A percentile compares a stretch with the other conserved stretches of the same genome.
Evolutionary conservation across 148 eudicot species (phyloP).

Genomic region (Rhododendron griersonianum): DNA sequence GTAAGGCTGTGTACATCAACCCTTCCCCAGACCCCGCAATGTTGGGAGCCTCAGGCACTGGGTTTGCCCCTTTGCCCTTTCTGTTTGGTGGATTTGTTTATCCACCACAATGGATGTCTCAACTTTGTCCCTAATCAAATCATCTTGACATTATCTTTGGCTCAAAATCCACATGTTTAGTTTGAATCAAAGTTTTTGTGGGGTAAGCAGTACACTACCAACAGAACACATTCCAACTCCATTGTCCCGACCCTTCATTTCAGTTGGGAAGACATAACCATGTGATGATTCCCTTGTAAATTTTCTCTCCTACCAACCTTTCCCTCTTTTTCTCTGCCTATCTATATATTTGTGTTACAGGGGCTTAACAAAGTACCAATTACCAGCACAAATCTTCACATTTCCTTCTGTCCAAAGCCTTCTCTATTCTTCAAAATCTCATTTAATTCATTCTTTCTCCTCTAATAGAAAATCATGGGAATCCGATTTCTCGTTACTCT

Average conservation of each 20-base stretch:
- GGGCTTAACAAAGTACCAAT: neutral
- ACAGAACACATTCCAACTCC: neutral
- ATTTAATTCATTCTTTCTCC: neutral
- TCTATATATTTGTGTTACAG: neutral
- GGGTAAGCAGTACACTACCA: neutral
- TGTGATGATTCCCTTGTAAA: too few relatives aligned
- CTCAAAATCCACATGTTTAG: neutral
- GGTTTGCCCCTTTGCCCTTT: neutral
- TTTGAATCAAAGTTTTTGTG: neutral
- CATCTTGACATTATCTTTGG: neutral
- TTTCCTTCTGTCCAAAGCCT: neutral
- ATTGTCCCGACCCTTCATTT: neutral
- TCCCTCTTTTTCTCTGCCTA: neutral
- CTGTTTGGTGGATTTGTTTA: neutral
- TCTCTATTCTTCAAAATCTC: neutral
- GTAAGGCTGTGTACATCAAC: too few relatives aligned
- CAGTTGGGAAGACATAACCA: neutral
- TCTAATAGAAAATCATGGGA: slow-evolving; percentile 2
- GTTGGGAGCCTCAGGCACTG: too few relatives aligned
- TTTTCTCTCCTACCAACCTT: too few relatives aligned
- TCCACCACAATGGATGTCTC: neutral
- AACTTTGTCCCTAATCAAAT: neutral
- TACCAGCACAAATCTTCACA: neutral
- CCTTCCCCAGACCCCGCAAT: too few relatives aligned
- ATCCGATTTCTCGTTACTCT: neutral